These are phyloP conservation scores for Golovinomyces cichoracearum DNA, from an alignment of 2,329 filamentous ascomycete genomes.

Conservation along the genomic window DNA sequence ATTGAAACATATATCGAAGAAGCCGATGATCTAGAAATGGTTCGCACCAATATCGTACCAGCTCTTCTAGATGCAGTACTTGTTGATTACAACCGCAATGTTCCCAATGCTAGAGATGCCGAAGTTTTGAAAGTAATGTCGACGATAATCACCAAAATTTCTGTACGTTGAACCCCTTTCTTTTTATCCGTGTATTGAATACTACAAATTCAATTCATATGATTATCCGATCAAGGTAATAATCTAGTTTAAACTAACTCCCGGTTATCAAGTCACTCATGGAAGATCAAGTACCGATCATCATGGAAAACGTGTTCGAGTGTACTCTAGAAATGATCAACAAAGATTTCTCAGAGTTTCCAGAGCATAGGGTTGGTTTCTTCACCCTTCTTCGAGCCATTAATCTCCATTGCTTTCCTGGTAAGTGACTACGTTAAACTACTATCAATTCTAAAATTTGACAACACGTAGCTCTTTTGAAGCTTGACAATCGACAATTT, in stretches of 20 bases:
- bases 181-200: too few relatives aligned
- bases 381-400: conserved; percentile 92
- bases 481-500: conserved; percentile 87
- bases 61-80: conserved; percentile 80
- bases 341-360: conserved; percentile 98
- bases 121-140: conserved; percentile 96
- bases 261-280: conserved; percentile 42
- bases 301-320: conserved; percentile 97
- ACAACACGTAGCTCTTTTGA: conserved; percentile 41
- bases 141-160: conserved; percentile 84
- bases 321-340: conserved; percentile 99
- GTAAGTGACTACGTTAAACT: conserved; percentile 15
- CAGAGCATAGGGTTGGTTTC: conserved; percentile 96
- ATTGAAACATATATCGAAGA: conserved; percentile 97
- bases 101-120: conserved; percentile 79
- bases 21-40: conserved; percentile 81
- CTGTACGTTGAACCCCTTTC: conserved; percentile 43
- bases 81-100: conserved; percentile 90
- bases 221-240: too few relatives aligned
- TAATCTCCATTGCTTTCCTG: conserved; percentile 90
- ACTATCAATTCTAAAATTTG: conserved; percentile 3
- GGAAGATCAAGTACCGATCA: conserved; percentile 91
- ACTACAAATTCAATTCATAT: too few relatives aligned
- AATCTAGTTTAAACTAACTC: conserved; percentile 14
- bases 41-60: conserved; percentile 85